These are phyloP conservation scores for Magnusiomyces sp. DNA, from an alignment of 1,139 yeast genomes.

Conservation along the genomic window DNA sequence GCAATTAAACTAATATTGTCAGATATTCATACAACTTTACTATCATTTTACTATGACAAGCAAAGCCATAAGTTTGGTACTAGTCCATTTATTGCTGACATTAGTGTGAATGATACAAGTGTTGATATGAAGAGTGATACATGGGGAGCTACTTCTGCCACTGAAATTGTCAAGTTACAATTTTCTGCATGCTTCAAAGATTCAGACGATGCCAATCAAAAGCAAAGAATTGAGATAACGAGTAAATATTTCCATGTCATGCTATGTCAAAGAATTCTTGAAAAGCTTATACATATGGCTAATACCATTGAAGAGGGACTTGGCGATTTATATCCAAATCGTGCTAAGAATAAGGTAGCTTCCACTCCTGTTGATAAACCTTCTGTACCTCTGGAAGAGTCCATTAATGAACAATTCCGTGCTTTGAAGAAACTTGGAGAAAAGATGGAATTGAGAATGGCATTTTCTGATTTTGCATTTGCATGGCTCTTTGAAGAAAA, in stretches of 20 bases:
- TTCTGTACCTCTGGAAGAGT: constrained; percentile 1
- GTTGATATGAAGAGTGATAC: constrained; percentile 12
- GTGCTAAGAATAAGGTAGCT: neutral
- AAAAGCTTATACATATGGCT: constrained; percentile 15
- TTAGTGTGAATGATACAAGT: constrained; percentile 9
- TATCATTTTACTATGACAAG: constrained; percentile 8
- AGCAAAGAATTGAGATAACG: constrained; percentile 18
- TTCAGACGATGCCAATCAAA: constrained; percentile 8
- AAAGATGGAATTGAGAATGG: constrained; percentile 42
- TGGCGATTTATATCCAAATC: constrained; percentile 4
- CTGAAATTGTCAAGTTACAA: constrained; percentile 15
- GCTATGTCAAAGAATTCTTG: constrained; percentile 21
- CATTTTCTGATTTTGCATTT: constrained; percentile 58
- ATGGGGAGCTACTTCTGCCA: constrained; percentile 13
- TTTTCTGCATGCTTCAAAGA: constrained; percentile 9
- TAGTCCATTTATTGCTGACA: constrained; percentile 8
- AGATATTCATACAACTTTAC: constrained; percentile 4
- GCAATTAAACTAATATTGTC: constrained; percentile 10
- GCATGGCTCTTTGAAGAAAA: constrained; percentile 64
- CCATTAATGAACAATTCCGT: constrained; percentile 8
- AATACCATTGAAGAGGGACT: constrained; percentile 16
- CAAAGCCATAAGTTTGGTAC: constrained; percentile 3
- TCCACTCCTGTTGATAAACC: neutral
- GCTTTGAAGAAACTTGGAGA: constrained; percentile 18
- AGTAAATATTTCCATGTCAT: constrained; percentile 20